Percentiles rank a stretch among this genome's conserved stretches.
phyloP scores from a whole-genome alignment of 2,329 filamentous ascomycete species.

The Fusarium incarnatum region DNA sequence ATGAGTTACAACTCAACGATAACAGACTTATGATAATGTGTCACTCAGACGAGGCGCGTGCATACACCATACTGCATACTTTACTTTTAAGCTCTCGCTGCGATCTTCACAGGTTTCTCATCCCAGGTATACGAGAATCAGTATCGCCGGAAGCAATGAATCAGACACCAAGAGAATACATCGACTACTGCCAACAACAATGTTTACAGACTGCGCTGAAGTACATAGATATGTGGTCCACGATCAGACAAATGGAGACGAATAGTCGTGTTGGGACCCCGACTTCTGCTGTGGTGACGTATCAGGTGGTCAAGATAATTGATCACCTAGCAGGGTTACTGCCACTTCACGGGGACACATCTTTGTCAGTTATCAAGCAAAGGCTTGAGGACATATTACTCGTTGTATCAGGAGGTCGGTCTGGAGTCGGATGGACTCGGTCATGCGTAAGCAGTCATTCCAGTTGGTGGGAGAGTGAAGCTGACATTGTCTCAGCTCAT shows the following conservation, averaged over 20 bases:
- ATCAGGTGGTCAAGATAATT: constrained; percentile 40
- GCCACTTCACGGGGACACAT: constrained; percentile 15
- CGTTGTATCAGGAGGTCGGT: background rate
- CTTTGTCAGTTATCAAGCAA: constrained; percentile 10
- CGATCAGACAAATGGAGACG: constrained; percentile 26
- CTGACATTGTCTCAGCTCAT: background rate
- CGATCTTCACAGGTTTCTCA: constrained; percentile 44
- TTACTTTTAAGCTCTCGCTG: constrained; percentile 37
- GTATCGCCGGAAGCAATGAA: constrained; percentile 29
- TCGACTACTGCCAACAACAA: constrained; percentile 33
- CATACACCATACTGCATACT: constrained; percentile 39
- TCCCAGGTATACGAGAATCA: constrained; percentile 42
- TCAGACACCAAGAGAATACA: constrained; percentile 27
- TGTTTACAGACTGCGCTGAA: constrained; percentile 20
- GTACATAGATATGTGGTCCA: constrained; percentile 31
- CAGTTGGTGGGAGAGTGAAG: background rate
- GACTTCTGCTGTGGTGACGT: constrained; percentile 13
- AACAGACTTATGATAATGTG: constrained; percentile 42
- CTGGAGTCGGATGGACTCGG: constrained; percentile 2
- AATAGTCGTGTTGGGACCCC: constrained; percentile 21
- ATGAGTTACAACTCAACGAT: constrained; percentile 32
- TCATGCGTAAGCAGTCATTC: constrained; percentile 24
- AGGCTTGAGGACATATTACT: constrained; percentile 23
- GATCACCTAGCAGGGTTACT: constrained; percentile 21
- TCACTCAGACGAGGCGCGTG: constrained; percentile 38